Percentiles rank a stretch among this genome's conserved stretches.
phyloP scores from a whole-genome alignment of 1,139 yeast species.

The Hansenula anomala region DNA sequence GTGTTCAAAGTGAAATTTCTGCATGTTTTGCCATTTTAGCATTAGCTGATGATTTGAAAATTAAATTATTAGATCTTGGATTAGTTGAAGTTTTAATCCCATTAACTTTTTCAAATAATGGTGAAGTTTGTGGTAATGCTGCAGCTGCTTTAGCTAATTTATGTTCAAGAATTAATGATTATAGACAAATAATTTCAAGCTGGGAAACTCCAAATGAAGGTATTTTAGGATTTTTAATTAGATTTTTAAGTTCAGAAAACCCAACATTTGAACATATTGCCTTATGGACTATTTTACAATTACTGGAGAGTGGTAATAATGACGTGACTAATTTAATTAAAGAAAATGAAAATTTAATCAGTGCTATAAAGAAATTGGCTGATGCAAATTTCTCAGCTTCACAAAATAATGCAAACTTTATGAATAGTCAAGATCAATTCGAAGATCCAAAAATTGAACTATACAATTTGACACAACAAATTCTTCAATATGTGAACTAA shows the following conservation, averaged over 20 bases:
- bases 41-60: slow-evolving; percentile 89
- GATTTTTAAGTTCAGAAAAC: slow-evolving; percentile 79
- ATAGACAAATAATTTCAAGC: slow-evolving; percentile 69
- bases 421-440: slow-evolving; percentile 22
- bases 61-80: slow-evolving; percentile 76
- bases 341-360: slow-evolving; percentile 51
- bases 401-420: slow-evolving; percentile 19
- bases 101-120: slow-evolving; percentile 78
- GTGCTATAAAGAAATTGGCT: slow-evolving; percentile 50
- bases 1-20: slow-evolving; percentile 92
- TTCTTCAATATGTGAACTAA: slow-evolving; percentile 39
- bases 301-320: slow-evolving; percentile 79
- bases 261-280: slow-evolving; percentile 99
- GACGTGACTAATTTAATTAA: slow-evolving; percentile 64
- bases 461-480: slow-evolving; percentile 76
- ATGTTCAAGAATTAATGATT: slow-evolving; percentile 80
- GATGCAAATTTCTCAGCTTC: slow-evolving; percentile 30
- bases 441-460: slow-evolving; percentile 70
- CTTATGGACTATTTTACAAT: slow-evolving; percentile 91
- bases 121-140: slow-evolving; percentile 96
- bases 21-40: slow-evolving; percentile 98
- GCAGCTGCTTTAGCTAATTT: slow-evolving; percentile 97
- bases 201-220: slow-evolving; percentile 87
- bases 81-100: slow-evolving; percentile 89
- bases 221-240: slow-evolving; percentile 73